Evolutionary conservation across 2,329 filamentous ascomycete species (phyloP), one percentile per base, ranked within the genome.

Genomic region (Cladosporium cucumerinum): DNA sequence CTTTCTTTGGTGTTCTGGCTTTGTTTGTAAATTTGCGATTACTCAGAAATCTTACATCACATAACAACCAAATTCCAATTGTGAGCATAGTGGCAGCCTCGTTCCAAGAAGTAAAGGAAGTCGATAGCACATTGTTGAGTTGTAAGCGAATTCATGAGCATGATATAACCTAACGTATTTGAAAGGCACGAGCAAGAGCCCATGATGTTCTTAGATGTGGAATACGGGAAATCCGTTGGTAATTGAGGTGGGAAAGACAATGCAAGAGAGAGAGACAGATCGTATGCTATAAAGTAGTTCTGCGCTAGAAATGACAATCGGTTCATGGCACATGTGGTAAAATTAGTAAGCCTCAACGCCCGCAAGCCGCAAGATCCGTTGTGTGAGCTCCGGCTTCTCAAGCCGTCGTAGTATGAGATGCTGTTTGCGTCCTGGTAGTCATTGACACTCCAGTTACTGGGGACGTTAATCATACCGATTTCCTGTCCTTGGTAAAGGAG

Each of bases 401-500:
- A 77, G 71, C 78, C 74, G 16, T 79, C 72, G 72, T 78, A 80
- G 58, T 79, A 81, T 43, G 79, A 80, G 54, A 74, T 71, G 43
- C 76, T 72, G 66, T 88, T 84, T 36, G 92, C 81, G 67, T 92
- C 89, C 73, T 87, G 86, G 77, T 91, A 93, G 36, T 75, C 72
- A 2, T 85, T 79, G 60, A 89, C 85, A 1, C 39, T 51, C 86
- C 88, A 89, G 6, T 82, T 79, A 12, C 76, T 75, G 2, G 88
- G 87, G n/a, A 88, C 81, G 70, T 89, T 89, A 43, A 82, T 79
- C 84, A 89, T 89, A n/a, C 86, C 88, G 36, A 90, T 80, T 75
- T 90, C 88, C 72, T 90, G 86, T 16, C 88, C 88, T 73, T 90
- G 87, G 72, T 89, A 90, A 16, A 90, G 77, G 71, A 88, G 90